Percentiles rank a stretch among this genome's conserved stretches.
Conservation (phyloP, 495 filamentous ascomycete species). For the Trypethelium eluteriae region DNA sequence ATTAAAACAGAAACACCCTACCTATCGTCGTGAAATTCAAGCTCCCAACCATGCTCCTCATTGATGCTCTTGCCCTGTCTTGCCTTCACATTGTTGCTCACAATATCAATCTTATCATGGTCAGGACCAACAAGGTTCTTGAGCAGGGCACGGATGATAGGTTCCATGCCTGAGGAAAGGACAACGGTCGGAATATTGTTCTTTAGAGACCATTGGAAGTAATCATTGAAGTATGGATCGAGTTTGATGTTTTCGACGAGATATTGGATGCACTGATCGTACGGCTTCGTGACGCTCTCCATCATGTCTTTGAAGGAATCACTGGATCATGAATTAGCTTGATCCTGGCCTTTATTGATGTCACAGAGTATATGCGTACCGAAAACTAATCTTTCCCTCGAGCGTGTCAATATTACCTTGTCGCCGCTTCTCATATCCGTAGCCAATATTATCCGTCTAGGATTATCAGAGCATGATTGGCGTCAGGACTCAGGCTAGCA, state of each 20-base stretch:
- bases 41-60: slow-evolving; percentile 72
- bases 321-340: slow-evolving; percentile 30
- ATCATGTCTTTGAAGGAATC: slow-evolving; percentile 86
- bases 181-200: slow-evolving; percentile 90
- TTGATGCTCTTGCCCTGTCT: slow-evolving; percentile 66
- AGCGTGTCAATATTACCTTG: slow-evolving; percentile 66
- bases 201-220: slow-evolving; percentile 69
- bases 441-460: slow-evolving; percentile 85
- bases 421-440: slow-evolving; percentile 56
- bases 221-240: slow-evolving; percentile 76
- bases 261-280: slow-evolving; percentile 65
- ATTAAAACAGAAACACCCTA: slow-evolving; percentile 26
- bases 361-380: slow-evolving; percentile 38
- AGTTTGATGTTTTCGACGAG: slow-evolving; percentile 77
- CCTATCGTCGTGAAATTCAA: slow-evolving; percentile 83
- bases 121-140: slow-evolving; percentile 67
- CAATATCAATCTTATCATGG: slow-evolving; percentile 67
- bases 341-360: no score
- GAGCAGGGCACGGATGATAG: slow-evolving; percentile 78
- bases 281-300: slow-evolving; percentile 67
- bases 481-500: slow-evolving; percentile 5
- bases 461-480: slow-evolving; percentile 17
- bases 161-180: slow-evolving; percentile 82
- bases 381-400: slow-evolving; percentile 57
- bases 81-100: slow-evolving; percentile 70